Evolutionary conservation across 169 alveolate genomes (phyloP).

Genomic region (Eimeria praecox): DNA sequence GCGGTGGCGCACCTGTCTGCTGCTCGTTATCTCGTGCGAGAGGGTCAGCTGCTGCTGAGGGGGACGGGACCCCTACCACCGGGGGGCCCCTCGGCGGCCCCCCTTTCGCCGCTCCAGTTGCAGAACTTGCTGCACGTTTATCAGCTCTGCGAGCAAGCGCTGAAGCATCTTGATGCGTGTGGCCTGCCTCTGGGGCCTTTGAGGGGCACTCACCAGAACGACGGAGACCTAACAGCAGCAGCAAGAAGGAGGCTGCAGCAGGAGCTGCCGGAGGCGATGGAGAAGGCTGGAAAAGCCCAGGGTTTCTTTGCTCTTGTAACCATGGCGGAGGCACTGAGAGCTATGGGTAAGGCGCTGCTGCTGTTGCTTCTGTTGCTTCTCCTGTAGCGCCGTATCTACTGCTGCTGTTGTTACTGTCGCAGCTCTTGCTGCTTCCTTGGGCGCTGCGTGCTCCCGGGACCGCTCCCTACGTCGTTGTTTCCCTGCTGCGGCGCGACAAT

Average conservation of each 20-base stretch:
- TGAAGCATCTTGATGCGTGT: conserved; percentile 71
- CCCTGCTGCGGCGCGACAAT: neutral
- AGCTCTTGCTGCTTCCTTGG: neutral
- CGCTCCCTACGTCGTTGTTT: neutral
- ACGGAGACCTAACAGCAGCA: conserved; percentile 17
- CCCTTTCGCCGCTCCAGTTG: conserved; percentile 22
- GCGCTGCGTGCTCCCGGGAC: neutral
- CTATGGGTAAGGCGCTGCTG: conserved; percentile 53
- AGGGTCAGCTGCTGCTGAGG: conserved; percentile 63
- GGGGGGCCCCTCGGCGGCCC: conserved; percentile 19
- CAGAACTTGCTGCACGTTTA: conserved; percentile 23
- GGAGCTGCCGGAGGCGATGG: conserved; percentile 28
- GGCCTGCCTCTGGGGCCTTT: conserved; percentile 74
- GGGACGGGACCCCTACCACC: conserved; percentile 5
- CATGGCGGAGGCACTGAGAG: conserved; percentile 67
- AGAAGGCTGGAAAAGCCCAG: conserved; percentile 56
- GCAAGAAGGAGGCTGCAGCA: conserved; percentile 28
- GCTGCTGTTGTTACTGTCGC: conserved; percentile 17
- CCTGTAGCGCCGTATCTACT: neutral
- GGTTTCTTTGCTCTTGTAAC: conserved; percentile 60
- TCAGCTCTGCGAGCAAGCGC: conserved; percentile 57
- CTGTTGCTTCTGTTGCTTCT: neutral
- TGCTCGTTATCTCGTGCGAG: conserved; percentile 52
- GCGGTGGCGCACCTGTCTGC: conserved; percentile 63
- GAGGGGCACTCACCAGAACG: conserved; percentile 20